These are phyloP conservation scores for Silybum marianum DNA, from an alignment of 129 eudicot species.

Conservation along the genomic window DNA sequence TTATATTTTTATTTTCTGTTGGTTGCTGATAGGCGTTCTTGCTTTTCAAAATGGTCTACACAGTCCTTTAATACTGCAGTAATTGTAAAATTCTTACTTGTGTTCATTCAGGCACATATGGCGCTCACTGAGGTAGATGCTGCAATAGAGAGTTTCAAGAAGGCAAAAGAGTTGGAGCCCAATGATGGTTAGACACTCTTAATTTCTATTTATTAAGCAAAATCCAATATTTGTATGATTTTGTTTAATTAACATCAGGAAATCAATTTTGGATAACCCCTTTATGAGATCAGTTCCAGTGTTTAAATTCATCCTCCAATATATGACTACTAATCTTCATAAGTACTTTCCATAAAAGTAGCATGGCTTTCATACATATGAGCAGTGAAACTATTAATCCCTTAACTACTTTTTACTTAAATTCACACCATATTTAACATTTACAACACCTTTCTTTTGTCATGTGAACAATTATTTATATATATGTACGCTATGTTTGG, in stretches of 20 bases:
- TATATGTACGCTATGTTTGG: background rate
- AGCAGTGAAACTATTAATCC: background rate
- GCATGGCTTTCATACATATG: background rate
- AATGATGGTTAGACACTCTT: slow-evolving; percentile 62
- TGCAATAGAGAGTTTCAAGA: slow-evolving; percentile 80
- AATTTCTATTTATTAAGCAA: slow-evolving; percentile 1
- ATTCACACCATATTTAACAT: background rate
- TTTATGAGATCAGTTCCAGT: background rate
- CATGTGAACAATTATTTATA: background rate
- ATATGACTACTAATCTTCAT: background rate
- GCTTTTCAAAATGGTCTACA: background rate
- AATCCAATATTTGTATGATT: background rate
- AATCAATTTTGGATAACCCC: background rate
- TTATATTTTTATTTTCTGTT: background rate
- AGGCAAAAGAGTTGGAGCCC: slow-evolving; percentile 88
- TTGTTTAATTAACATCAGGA: slow-evolving; percentile 11
- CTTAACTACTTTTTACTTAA: background rate
- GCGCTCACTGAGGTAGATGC: slow-evolving; percentile 94
- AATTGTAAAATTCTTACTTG: background rate
- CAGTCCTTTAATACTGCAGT: background rate
- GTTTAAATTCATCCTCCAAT: background rate
- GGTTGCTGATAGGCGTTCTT: background rate
- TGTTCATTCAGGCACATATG: slow-evolving; percentile 64
- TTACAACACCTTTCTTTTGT: background rate
- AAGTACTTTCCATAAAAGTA: background rate